Percentiles rank a stretch among this genome's conserved stretches.
Conservation (phyloP, 1,284 basidiomycete species). For the Fomitopsis schrenkii region DNA sequence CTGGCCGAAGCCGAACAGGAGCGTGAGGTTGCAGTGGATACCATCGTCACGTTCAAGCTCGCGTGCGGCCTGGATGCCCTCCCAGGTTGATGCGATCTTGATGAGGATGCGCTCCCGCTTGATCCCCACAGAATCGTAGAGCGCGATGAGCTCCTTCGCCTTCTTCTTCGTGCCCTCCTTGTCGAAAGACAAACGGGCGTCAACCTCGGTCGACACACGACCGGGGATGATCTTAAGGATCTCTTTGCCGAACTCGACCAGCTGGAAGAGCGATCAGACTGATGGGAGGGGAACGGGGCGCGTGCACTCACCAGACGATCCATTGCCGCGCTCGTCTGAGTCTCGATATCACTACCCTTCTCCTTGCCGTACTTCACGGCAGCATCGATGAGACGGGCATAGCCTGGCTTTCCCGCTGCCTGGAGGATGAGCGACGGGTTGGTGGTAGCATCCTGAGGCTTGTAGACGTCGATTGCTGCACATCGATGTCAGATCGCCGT, state of each 20-base stretch:
- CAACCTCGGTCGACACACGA: conserved; percentile 98
- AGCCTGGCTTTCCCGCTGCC: conserved; percentile 87
- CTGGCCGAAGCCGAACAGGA: conserved; percentile 97
- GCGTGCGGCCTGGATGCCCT: conserved; percentile 98
- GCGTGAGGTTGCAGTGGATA: conserved; percentile 99
- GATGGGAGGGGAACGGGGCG: neutral
- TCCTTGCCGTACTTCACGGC: conserved; percentile 83
- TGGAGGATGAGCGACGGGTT: conserved; percentile 94
- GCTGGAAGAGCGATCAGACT: conserved; percentile 37
- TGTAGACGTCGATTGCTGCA: conserved; percentile 85
- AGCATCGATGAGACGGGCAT: conserved; percentile 80
- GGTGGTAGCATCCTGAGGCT: conserved; percentile 92
- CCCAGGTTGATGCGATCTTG: conserved; percentile 99
- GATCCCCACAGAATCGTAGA: conserved; percentile 92
- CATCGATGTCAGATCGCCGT: conserved; percentile 11
- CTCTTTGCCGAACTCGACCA: conserved; percentile 96
- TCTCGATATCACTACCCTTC: conserved; percentile 73
- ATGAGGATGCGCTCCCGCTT: conserved; percentile 93
- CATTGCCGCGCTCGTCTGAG: conserved; percentile 72
- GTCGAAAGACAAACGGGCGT: conserved; percentile 96
- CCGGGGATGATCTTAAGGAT: conserved; percentile 96
- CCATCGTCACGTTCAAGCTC: conserved; percentile 90
- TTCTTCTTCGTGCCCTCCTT: conserved; percentile 90
- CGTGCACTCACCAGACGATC: conserved; percentile 76
- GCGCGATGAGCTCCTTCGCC: conserved; percentile 90